Evolutionary conservation across 1,139 yeast genomes (phyloP).

Genomic region (Suhomyces yuchorum): DNA sequence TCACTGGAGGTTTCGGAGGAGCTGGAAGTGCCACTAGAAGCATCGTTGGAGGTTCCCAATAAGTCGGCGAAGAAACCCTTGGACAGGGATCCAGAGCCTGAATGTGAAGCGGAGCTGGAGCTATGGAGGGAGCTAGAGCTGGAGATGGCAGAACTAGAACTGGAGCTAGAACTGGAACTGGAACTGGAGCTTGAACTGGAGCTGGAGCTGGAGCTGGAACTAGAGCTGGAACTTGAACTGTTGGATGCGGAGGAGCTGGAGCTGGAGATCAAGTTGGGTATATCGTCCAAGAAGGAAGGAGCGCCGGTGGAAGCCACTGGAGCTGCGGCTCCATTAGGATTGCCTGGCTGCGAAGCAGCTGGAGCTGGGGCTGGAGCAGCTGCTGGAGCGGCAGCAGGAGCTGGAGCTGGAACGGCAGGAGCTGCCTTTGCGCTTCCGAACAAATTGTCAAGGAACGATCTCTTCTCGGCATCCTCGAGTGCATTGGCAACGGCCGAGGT

Average conservation of each 20-base stretch:
- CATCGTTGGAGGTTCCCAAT: neutral
- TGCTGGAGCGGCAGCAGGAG: slow-evolving; percentile 5
- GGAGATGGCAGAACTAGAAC: slow-evolving; percentile 9
- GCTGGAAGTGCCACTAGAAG: neutral
- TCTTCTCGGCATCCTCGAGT: slow-evolving; percentile 17
- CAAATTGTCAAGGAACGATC: slow-evolving; percentile 22
- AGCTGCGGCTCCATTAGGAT: slow-evolving; percentile 3
- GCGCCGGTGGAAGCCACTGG: slow-evolving; percentile 3
- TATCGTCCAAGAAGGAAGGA: slow-evolving; percentile 6
- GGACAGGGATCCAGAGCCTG: slow-evolving; percentile 1
- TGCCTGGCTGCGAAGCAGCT: slow-evolving; percentile 2
- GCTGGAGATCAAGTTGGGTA: slow-evolving; percentile 9
- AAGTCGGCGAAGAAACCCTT: slow-evolving; percentile 1
- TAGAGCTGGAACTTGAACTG: too few species aligned
- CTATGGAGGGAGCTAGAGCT: neutral
- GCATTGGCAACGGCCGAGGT: slow-evolving; percentile 24
- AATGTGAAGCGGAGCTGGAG: neutral
- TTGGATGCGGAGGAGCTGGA: too few species aligned
- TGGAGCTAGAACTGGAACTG: slow-evolving; percentile 15
- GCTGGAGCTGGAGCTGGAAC: slow-evolving; percentile 13
- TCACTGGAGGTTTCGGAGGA: slow-evolving; percentile 6
- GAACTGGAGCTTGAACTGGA: slow-evolving; percentile 12
- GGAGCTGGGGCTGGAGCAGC: slow-evolving; percentile 7
- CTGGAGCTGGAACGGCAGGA: slow-evolving; percentile 10
- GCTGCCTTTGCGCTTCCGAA: slow-evolving; percentile 14